Evolutionary conservation across 2,329 filamentous ascomycete genomes (phyloP), one percentile per base, ranked within the genome.

Genomic region (Cladosporium colombiae): DNA sequence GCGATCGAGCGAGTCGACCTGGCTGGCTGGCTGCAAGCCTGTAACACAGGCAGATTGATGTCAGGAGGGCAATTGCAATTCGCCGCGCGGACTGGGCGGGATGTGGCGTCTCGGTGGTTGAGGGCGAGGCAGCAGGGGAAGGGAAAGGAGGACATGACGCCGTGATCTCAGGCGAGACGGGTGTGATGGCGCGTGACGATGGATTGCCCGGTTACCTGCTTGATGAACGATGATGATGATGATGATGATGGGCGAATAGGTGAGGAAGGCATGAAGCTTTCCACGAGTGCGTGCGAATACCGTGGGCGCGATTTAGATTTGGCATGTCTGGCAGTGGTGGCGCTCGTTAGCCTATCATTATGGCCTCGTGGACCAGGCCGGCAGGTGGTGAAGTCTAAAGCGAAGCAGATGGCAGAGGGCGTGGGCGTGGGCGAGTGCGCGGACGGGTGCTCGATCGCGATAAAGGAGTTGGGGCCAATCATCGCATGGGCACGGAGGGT

Each of bases 71-170:
- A 18, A n/a, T 21, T 31, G 14, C 14, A n/a, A 23, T 55, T 18
- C 52, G 59, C 59, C 59, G 59, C 59, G 59, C 59, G 59, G 59
- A 62, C 44, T 62, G n/a, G 40, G 25, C 40, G 27, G 59, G 44
- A 35, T 62, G 59, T 62, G 59, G 59, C 59, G 59, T 21, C n/a
- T 62, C 44, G 46, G 29, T 52, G 59, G 27, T 35, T 25, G 29
- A 52, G 52, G 8, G 31, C n/a, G 29, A 55, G 52, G 52, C 52
- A 23, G 52, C 52, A 46, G 40, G 7, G 40, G 10, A 46, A 46
- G 8, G 52, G 14, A 11, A 25, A 18, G 29, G 44, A 13, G 46
- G 46, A 62, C 46, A 61, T 61, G 58, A 50, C 58, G 58, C 37
- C 29, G 37, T 53, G 44, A 62, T 62, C 29, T 53, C 16, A 46